Base-by-base conservation (phyloP, 768 basidiomycete genomes). In the Exidia glandulosa region DNA sequence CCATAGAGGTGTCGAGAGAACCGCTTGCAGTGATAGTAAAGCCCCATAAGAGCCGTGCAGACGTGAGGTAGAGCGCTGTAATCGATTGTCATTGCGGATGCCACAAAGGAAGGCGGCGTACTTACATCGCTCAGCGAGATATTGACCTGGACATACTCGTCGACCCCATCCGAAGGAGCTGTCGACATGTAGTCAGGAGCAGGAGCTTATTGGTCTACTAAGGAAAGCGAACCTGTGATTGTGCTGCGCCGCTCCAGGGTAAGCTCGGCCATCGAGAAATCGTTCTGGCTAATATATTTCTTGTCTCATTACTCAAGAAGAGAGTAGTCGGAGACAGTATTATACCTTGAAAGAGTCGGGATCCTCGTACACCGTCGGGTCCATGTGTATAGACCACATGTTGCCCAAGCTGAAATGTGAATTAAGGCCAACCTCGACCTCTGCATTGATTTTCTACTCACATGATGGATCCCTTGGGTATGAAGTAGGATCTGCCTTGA, bases 381-480 rank as follows among this genome's bases (percentile, higher is more conserved):
- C 62, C 62, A 64, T 58, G 48, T 64, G 61, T 16, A 64, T 64
- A 23, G 59, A 45, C 63, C 63, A 64, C 23, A 64, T 25, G 34
- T 58, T 62, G 9, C 55, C 63, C 37, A 64, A 50, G 32, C 59
- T 59, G 32, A 45, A 3, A 16, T 10, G 45, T 37, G 19, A 6
- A 27, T 41, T 25, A 16, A 19, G 23, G 10, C 27, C 23, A 2
- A 36, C 27, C 33, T 60, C 47, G 19, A n/a, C 36, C 41, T 6
- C 2, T 27, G 23, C 25, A 19, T 4, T 25, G 14, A 36, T 5
- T 23, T 16, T 57, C 16, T 32, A 60, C 63, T 10, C n/a, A 64
- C 63, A 63, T 63, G 14, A 57, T 63, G 27, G 63, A 60, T 16
- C 63, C 63, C 59, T 64, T 64, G 14, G 63, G 63, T 23, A 64